Conservation (phyloP, 306 rosid species). For the Trichosanthes cucumerina region DNA sequence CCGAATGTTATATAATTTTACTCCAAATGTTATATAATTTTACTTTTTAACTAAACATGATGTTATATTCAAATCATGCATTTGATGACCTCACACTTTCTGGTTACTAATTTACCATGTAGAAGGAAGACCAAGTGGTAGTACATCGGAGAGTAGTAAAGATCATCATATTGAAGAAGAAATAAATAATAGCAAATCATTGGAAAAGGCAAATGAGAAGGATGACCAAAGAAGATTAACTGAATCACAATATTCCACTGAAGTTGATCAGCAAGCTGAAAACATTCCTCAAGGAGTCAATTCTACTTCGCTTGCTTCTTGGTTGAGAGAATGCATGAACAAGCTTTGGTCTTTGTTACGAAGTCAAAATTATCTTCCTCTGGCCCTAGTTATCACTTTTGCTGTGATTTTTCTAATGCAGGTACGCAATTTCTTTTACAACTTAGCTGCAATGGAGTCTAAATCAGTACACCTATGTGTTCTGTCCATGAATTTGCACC, state of each 20-base stretch:
- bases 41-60: conserved; percentile 11
- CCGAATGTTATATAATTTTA: conserved; percentile 12
- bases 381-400: conserved; percentile 42
- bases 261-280: conserved; percentile 21
- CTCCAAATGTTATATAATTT: conserved; percentile 10
- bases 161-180: conserved; percentile 25
- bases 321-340: conserved; percentile 31
- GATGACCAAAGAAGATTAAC: conserved; percentile 15
- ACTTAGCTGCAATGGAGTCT: conserved; percentile 1
- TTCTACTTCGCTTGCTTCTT: conserved; percentile 26
- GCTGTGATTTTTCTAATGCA: conserved; percentile 84
- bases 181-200: conserved; percentile 32
- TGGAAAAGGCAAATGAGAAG: conserved; percentile 30
- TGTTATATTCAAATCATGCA: conserved; percentile 5
- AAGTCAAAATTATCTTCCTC: conserved; percentile 57
- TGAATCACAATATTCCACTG: conserved; percentile 16
- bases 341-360: conserved; percentile 42
- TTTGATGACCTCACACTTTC: neutral
- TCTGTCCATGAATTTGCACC: neutral
- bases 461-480: neutral
- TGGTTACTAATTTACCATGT: conserved; percentile 16
- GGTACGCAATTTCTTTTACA: conserved; percentile 33
- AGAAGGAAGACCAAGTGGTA: conserved; percentile 26
- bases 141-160: conserved; percentile 24
- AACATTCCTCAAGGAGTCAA: conserved; percentile 27